Evolutionary conservation across 768 basidiomycete species (phyloP).

Genomic region (Rhizopogon vulgaris): DNA sequence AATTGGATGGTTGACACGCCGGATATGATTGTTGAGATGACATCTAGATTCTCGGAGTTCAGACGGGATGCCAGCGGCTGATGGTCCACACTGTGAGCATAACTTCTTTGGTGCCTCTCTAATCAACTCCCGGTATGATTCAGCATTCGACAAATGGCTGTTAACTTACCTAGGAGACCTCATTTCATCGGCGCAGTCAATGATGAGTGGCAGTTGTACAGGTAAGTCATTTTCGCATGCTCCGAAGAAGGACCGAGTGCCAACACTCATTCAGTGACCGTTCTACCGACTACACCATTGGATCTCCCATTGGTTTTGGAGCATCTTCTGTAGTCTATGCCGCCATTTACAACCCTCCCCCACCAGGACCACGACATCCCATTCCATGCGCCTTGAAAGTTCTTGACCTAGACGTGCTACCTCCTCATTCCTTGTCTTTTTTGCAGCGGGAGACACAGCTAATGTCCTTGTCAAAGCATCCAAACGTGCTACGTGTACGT

Average conservation of each 20-base stretch:
- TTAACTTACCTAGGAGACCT: conserved; percentile 13
- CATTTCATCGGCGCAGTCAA: conserved; percentile 74
- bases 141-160: conserved; percentile 8
- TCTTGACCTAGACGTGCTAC: conserved; percentile 76
- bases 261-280: conserved; percentile 45
- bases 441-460: conserved; percentile 82
- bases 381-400: conserved; percentile 83
- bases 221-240: conserved; percentile 35
- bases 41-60: no score
- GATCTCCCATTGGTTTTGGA: conserved; percentile 81
- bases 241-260: neutral
- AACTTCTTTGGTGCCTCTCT: neutral
- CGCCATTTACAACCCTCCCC: conserved; percentile 55
- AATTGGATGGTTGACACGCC: no score
- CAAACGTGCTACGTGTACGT: conserved; percentile 88
- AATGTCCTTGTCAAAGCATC: conserved; percentile 89
- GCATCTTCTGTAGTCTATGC: conserved; percentile 88
- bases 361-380: conserved; percentile 26
- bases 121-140: neutral
- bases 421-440: conserved; percentile 62
- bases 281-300: conserved; percentile 67
- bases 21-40: no score
- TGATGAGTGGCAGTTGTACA: conserved; percentile 80
- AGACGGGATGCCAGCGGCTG: no score
- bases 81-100: no score